Conservation (phyloP, 2,329 filamentous ascomycete species). For the Aspergillus sp. region DNA sequence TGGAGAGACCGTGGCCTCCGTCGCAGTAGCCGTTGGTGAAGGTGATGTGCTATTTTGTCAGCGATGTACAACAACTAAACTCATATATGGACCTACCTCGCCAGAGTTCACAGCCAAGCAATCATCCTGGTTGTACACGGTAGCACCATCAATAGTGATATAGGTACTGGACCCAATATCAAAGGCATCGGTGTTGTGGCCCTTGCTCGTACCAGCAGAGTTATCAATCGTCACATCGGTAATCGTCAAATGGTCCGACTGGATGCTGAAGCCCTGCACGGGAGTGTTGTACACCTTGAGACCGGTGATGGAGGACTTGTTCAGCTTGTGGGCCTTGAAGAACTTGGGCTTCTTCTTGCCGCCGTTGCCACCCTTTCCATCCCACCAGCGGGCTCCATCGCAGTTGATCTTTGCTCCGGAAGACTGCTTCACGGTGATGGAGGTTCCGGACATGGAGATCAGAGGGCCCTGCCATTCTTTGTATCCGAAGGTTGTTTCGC, state of each 20-base stretch:
- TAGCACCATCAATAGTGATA: slow-evolving; percentile 50
- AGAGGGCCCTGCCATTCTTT: slow-evolving; percentile 62
- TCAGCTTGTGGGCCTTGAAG: slow-evolving; percentile 44
- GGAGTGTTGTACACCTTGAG: slow-evolving; percentile 30
- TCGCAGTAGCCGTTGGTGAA: slow-evolving; percentile 41
- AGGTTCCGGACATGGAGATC: slow-evolving; percentile 55
- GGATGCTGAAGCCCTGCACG: slow-evolving; percentile 32
- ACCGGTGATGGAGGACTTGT: slow-evolving; percentile 23
- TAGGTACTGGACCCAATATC: slow-evolving; percentile 49
- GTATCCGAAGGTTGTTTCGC: slow-evolving; percentile 64
- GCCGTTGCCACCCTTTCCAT: slow-evolving; percentile 55
- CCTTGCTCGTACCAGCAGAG: slow-evolving; percentile 45
- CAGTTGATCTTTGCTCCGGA: slow-evolving; percentile 52
- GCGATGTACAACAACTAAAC: no score
- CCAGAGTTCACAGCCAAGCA: slow-evolving; percentile 57
- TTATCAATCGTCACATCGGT: slow-evolving; percentile 54
- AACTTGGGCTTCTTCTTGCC: slow-evolving; percentile 63
- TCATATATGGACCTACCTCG: slow-evolving; percentile 10
- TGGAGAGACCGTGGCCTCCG: slow-evolving; percentile 29
- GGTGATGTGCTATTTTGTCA: slow-evolving; percentile 34
- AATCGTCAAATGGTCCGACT: slow-evolving; percentile 48
- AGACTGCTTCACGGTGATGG: slow-evolving; percentile 51
- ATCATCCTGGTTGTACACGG: slow-evolving; percentile 58
- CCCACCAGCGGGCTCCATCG: slow-evolving; percentile 57
- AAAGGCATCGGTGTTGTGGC: slow-evolving; percentile 58